Conservation (phyloP, 345 rosid genomes). For the Nephelium lappaceum region DNA sequence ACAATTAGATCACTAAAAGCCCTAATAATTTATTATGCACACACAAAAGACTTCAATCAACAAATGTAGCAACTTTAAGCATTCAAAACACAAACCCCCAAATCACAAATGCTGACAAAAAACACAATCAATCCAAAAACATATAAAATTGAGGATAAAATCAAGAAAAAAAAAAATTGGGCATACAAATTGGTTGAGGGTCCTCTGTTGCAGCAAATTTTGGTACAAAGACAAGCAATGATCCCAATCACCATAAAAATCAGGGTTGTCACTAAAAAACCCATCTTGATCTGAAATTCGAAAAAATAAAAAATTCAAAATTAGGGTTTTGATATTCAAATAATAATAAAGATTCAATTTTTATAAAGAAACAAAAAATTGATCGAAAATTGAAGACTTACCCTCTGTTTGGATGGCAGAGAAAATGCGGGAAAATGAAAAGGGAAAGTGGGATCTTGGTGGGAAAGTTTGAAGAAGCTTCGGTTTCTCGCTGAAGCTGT, state of each 20-base stretch:
- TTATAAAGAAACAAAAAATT: neutral
- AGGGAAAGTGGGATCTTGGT: neutral
- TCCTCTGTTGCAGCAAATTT: slow-evolving; percentile 92
- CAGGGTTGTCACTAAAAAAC: slow-evolving; percentile 81
- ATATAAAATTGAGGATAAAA: slow-evolving; percentile 7
- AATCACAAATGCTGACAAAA: neutral
- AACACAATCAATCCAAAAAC: neutral
- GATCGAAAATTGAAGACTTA: neutral
- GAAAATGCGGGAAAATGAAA: neutral
- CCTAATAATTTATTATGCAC: neutral
- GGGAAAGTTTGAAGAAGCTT: slow-evolving; percentile 5
- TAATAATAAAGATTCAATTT: neutral
- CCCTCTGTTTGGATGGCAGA: neutral
- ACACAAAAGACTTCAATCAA: neutral
- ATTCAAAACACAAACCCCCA: neutral
- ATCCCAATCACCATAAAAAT: slow-evolving; percentile 81
- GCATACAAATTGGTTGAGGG: slow-evolving; percentile 90
- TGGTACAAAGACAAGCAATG: slow-evolving; percentile 72
- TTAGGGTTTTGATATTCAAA: neutral
- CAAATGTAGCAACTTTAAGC: neutral
- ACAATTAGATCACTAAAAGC: neutral
- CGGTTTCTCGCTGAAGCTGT: neutral
- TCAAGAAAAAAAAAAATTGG: slow-evolving; percentile 1
- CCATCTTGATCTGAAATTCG: slow-evolving; percentile 53
- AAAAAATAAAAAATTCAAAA: neutral